Percentiles rank a stretch among this genome's conserved stretches.
phyloP scores from a whole-genome alignment of 768 basidiomycete genomes.

The Russula foetens region DNA sequence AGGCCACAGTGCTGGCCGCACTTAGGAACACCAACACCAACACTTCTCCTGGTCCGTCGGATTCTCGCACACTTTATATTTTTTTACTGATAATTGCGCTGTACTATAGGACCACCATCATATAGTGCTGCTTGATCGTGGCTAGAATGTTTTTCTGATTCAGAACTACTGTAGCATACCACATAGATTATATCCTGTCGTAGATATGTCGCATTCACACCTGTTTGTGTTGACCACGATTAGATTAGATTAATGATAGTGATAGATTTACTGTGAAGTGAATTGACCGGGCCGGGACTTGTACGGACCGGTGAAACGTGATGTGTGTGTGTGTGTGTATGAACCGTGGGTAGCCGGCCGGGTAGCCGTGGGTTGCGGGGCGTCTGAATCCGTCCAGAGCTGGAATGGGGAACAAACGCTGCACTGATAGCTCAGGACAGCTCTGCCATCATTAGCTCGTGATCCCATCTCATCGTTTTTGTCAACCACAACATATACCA shows the following conservation, averaged over 20 bases:
- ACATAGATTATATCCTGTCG: slow-evolving; percentile 3
- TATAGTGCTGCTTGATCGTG: slow-evolving; percentile 23
- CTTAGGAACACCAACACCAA: slow-evolving; percentile 49
- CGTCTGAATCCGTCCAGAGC: too few species aligned
- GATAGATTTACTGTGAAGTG: too few species aligned
- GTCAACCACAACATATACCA: slow-evolving; percentile 21
- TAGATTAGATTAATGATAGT: background rate
- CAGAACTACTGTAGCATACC: slow-evolving; percentile 4
- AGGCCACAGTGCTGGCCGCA: slow-evolving; percentile 46
- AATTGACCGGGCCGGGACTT: too few species aligned
- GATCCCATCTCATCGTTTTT: too few species aligned
- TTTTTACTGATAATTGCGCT: slow-evolving; percentile 8
- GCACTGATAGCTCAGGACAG: too few species aligned
- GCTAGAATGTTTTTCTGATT: background rate
- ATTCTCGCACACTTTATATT: background rate
- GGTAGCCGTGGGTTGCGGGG: too few species aligned
- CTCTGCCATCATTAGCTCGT: too few species aligned
- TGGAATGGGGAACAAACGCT: too few species aligned
- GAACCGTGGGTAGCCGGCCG: too few species aligned
- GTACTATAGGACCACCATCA: slow-evolving; percentile 33
- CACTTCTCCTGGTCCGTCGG: slow-evolving; percentile 49
- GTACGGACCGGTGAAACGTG: slow-evolving; percentile 1
- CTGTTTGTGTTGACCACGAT: background rate
- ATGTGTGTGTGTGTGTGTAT: too few species aligned
- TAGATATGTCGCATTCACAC: background rate